Evolutionary conservation across 2,329 filamentous ascomycete genomes (phyloP).

Genomic region (Paraconiothyrium brasiliense): DNA sequence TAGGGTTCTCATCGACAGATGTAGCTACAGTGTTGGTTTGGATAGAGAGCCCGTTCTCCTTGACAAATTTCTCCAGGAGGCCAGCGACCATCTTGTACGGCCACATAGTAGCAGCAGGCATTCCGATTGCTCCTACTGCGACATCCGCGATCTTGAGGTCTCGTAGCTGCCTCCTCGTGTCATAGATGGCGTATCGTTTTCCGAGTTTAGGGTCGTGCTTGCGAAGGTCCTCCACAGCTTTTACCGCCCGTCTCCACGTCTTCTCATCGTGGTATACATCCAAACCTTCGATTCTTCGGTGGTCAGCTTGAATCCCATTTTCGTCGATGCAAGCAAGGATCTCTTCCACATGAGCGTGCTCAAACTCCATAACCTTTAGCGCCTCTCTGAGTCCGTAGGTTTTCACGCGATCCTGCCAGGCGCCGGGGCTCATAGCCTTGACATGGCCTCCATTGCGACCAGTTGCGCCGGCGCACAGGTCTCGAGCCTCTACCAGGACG

Average conservation of each 20-base stretch:
- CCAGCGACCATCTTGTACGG: neutral
- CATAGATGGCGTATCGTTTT: neutral
- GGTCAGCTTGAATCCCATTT: neutral
- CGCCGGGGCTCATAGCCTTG: neutral
- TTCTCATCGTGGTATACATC: conserved; percentile 1
- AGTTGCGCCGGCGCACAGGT: neutral
- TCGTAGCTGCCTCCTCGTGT: neutral
- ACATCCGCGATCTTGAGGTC: neutral
- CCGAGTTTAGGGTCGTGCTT: neutral
- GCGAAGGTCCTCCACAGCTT: neutral
- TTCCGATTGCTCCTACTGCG: neutral
- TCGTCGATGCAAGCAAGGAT: neutral
- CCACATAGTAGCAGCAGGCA: conserved; percentile 1
- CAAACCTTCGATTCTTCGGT: neutral
- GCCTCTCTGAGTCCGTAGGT: neutral
- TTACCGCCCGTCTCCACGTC: neutral
- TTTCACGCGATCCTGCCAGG: neutral
- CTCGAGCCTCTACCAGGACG: neutral
- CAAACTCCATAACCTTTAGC: neutral
- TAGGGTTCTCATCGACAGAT: neutral
- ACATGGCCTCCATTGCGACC: neutral
- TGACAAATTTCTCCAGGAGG: neutral
- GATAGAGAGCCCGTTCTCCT: neutral
- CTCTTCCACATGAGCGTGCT: neutral
- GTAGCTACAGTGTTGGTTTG: neutral